Evolutionary conservation across 1,284 basidiomycete genomes (phyloP).

Genomic region (Polyporus tsugae): DNA sequence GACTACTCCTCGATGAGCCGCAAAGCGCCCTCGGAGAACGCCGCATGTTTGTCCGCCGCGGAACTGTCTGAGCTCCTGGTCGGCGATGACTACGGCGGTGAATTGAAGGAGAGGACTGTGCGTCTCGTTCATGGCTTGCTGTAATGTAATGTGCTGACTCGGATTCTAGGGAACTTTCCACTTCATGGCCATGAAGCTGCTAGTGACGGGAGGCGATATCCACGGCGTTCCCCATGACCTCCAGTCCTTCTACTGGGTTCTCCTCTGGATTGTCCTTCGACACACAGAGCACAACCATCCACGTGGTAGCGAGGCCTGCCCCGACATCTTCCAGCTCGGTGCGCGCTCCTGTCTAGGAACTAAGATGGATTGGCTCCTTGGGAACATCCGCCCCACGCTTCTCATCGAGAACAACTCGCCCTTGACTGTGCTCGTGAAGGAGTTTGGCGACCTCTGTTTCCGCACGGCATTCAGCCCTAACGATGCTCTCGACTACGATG

Average conservation of each 20-base stretch:
- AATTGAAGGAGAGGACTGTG: constrained; percentile 22
- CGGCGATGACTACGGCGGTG: not conserved
- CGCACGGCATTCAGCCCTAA: not conserved
- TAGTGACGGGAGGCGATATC: not conserved
- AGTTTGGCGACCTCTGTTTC: not conserved
- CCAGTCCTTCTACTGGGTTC: constrained; percentile 28
- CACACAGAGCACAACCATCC: constrained; percentile 12
- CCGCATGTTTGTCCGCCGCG: not conserved
- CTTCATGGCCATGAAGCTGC: constrained; percentile 15
- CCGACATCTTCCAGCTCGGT: constrained; percentile 1
- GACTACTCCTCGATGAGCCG: constrained; percentile 23
- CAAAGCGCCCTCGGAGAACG: not conserved
- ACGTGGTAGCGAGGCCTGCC: too few relatives aligned
- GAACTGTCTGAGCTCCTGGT: not conserved
- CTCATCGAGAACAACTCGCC: constrained; percentile 9
- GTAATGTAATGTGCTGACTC: not conserved
- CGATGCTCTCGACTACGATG: constrained; percentile 10
- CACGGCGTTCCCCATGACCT: constrained; percentile 27
- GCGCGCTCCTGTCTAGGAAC: not conserved
- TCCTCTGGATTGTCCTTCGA: constrained; percentile 22
- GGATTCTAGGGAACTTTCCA: constrained; percentile 19
- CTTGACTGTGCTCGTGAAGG: constrained; percentile 9
- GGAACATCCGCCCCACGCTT: not conserved
- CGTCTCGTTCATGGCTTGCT: not conserved
- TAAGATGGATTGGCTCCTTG: not conserved